These are phyloP conservation scores for Arthromyces matolae DNA, from an alignment of 768 basidiomycete genomes.

Conservation along the genomic window DNA sequence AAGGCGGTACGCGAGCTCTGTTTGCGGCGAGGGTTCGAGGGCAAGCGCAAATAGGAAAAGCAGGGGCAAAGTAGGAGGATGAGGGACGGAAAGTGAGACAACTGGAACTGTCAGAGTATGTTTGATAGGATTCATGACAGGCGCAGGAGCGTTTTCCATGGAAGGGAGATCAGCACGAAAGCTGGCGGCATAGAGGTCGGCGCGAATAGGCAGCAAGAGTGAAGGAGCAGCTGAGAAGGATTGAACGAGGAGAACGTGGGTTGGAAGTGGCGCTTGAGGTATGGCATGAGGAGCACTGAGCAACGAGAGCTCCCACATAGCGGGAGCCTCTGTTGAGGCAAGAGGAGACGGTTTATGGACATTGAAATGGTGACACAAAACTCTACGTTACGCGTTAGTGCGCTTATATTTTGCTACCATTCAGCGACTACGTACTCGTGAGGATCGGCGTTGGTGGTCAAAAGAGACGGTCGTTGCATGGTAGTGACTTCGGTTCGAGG, in stretches of 20 bases:
- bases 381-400: slow-evolving; percentile 25
- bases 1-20: slow-evolving; percentile 45
- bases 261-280: slow-evolving; percentile 43
- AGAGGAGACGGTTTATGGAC: slow-evolving; percentile 22
- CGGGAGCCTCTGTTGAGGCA: slow-evolving; percentile 29
- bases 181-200: slow-evolving; percentile 38
- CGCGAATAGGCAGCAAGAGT: slow-evolving; percentile 51
- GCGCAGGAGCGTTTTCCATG: slow-evolving; percentile 12
- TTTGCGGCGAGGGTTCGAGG: slow-evolving; percentile 41
- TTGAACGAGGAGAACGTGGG: slow-evolving; percentile 52
- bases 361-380: slow-evolving; percentile 44
- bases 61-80: slow-evolving; percentile 50
- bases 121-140: slow-evolving; percentile 25
- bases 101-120: slow-evolving; percentile 48
- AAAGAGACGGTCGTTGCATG: slow-evolving; percentile 32
- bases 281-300: slow-evolving; percentile 21
- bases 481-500: background rate
- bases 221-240: slow-evolving; percentile 29
- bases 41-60: slow-evolving; percentile 57
- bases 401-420: background rate
- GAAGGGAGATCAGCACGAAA: slow-evolving; percentile 36
- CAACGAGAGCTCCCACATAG: slow-evolving; percentile 46
- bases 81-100: slow-evolving; percentile 46
- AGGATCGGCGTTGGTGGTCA: slow-evolving; percentile 27
- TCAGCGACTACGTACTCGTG: slow-evolving; percentile 30